A percentile compares a stretch with the other conserved stretches of the same genome.
Evolutionary conservation across 305 asterid genomes (phyloP).

Genomic region (Fraxinus floribunda): DNA sequence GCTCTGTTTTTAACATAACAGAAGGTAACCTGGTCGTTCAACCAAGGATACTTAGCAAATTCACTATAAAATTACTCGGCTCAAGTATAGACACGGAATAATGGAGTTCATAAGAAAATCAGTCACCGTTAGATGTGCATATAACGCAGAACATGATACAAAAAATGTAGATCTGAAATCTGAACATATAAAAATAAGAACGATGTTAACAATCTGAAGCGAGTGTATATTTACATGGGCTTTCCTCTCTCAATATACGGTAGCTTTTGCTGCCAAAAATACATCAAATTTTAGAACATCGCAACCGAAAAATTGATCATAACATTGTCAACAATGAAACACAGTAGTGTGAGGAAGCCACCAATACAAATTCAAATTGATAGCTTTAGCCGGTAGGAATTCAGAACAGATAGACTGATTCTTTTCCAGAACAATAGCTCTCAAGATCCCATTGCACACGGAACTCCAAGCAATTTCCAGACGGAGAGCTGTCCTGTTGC

Average conservation of each 20-base stretch:
- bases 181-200: too few relatives aligned
- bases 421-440: neutral
- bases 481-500: conserved; percentile 29
- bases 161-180: neutral
- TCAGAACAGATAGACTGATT: neutral
- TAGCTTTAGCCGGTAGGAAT: neutral
- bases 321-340: neutral
- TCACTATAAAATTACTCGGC: neutral
- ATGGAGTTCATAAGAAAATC: neutral
- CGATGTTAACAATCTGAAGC: neutral
- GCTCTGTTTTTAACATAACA: neutral
- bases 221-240: neutral
- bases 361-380: neutral
- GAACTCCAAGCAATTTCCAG: conserved; percentile 26
- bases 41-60: neutral
- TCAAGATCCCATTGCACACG: neutral
- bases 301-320: neutral
- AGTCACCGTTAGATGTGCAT: neutral
- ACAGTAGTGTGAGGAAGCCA: neutral
- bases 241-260: neutral
- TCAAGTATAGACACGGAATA: neutral
- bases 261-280: neutral
- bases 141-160: neutral
- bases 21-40: neutral
- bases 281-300: neutral